phyloP scores from a whole-genome alignment of 139 green algal species.

The Volvox reticuliferus region DNA sequence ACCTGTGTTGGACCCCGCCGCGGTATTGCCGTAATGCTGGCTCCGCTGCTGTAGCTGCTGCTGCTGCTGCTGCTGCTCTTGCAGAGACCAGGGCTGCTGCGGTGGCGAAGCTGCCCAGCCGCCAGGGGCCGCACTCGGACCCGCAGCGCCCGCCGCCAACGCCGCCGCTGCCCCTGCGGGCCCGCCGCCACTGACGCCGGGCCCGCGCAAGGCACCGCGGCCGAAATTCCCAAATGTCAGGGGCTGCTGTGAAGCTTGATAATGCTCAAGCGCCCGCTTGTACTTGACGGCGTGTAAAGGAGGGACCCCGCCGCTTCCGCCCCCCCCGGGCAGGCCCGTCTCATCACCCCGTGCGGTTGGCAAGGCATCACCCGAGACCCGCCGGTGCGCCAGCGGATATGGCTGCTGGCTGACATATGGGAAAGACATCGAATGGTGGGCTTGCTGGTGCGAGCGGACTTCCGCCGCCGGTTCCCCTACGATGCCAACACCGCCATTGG shows the following conservation, averaged over 20 bases:
- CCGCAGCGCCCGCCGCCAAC: neutral
- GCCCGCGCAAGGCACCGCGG: neutral
- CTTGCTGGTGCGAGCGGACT: neutral
- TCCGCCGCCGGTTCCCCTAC: neutral
- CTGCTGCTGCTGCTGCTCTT: slow-evolving; percentile 31
- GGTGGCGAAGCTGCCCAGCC: neutral
- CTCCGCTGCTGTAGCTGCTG: slow-evolving; percentile 6
- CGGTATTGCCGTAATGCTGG: neutral
- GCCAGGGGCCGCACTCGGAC: neutral
- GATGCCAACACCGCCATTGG: too few relatives aligned
- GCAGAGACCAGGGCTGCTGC: neutral
- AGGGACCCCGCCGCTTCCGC: neutral
- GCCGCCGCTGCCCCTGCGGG: neutral
- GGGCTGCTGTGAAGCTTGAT: neutral
- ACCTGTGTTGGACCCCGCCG: neutral
- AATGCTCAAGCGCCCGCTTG: slow-evolving; percentile 20
- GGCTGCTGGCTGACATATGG: neutral
- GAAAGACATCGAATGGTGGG: neutral
- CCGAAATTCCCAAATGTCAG: neutral
- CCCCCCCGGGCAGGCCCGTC: neutral
- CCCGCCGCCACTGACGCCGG: neutral
- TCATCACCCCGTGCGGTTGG: neutral
- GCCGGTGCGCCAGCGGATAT: neutral
- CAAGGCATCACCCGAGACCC: neutral
- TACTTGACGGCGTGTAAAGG: slow-evolving; percentile 1